Conservation (phyloP, 2,329 filamentous ascomycete species). For the Teratosphaeria epicoccoides region DNA sequence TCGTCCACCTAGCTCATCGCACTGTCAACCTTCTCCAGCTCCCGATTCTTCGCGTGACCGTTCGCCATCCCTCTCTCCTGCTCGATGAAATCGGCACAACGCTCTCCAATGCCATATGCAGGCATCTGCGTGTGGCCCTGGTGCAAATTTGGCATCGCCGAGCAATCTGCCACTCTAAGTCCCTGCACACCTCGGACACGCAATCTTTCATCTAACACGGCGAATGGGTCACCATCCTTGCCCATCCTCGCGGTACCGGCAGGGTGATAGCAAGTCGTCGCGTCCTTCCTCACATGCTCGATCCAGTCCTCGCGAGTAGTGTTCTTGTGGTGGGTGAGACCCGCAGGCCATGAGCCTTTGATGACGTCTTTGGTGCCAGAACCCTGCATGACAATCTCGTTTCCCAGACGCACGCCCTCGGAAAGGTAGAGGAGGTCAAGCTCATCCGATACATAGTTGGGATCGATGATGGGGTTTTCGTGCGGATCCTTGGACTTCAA, state of each 20-base stretch:
- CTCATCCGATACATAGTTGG: slow-evolving; percentile 47
- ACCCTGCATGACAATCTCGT: slow-evolving; percentile 50
- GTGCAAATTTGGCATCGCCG: slow-evolving; percentile 43
- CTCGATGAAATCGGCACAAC: slow-evolving; percentile 43
- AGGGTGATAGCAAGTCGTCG: slow-evolving; percentile 40
- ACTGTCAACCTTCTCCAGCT: not conserved
- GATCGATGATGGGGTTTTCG: slow-evolving; percentile 47
- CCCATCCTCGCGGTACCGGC: slow-evolving; percentile 49
- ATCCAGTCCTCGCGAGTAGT: slow-evolving; percentile 49
- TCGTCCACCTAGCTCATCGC: not conserved
- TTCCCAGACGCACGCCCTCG: slow-evolving; percentile 48
- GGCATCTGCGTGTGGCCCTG: slow-evolving; percentile 48
- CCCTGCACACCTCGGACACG: slow-evolving; percentile 42
- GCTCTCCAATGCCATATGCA: slow-evolving; percentile 48
- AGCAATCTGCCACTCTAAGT: slow-evolving; percentile 45
- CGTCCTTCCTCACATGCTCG: slow-evolving; percentile 38
- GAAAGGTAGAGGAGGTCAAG: slow-evolving; percentile 49
- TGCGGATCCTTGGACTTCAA: slow-evolving; percentile 39
- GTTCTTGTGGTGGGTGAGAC: slow-evolving; percentile 42
- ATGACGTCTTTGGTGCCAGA: slow-evolving; percentile 48
- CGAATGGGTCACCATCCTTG: slow-evolving; percentile 35
- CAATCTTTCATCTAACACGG: slow-evolving; percentile 46
- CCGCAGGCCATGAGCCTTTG: slow-evolving; percentile 49
- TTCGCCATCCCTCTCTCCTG: slow-evolving; percentile 11
- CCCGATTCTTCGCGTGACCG: not conserved